A percentile compares a stretch with the other conserved stretches of the same genome.
Conservation (phyloP, 1,284 basidiomycete species). For the Ceratorhiza oryzae-sativae region DNA sequence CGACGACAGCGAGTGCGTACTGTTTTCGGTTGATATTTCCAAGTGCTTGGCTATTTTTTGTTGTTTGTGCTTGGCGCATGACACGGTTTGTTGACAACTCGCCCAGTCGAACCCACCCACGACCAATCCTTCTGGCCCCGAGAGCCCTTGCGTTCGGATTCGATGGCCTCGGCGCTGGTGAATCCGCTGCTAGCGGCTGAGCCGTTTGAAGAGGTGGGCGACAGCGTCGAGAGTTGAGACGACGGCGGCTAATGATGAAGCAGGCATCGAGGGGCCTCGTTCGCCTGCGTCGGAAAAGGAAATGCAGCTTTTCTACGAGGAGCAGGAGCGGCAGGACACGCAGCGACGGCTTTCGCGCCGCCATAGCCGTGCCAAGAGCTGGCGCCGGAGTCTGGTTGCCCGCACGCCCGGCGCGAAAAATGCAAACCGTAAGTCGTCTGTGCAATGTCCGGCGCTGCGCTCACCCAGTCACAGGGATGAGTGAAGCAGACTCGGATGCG, state of each 20-base stretch:
- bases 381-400: constrained; percentile 25
- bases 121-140: neutral
- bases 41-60: neutral
- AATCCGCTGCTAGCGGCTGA: constrained; percentile 27
- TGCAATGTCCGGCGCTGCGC: neutral
- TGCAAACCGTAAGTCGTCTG: neutral
- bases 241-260: neutral
- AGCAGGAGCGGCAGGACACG: constrained; percentile 31
- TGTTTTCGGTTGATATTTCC: neutral
- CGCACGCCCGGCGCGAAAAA: constrained; percentile 25
- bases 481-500: constrained; percentile 27
- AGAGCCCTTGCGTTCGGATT: neutral
- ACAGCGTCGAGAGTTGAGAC: neutral
- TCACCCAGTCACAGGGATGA: neutral
- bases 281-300: constrained; percentile 30
- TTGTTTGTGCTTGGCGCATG: neutral
- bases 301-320: constrained; percentile 31
- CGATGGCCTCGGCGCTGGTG: constrained; percentile 34
- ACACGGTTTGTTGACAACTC: neutral
- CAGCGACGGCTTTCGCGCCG: constrained; percentile 29
- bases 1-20: constrained; percentile 11
- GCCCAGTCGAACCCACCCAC: neutral
- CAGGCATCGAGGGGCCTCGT: constrained; percentile 20
- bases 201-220: constrained; percentile 32
- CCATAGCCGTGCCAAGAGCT: constrained; percentile 23